Base-by-base conservation (phyloP, 139 green algal genomes). In the Bryopsis sp. region DNA sequence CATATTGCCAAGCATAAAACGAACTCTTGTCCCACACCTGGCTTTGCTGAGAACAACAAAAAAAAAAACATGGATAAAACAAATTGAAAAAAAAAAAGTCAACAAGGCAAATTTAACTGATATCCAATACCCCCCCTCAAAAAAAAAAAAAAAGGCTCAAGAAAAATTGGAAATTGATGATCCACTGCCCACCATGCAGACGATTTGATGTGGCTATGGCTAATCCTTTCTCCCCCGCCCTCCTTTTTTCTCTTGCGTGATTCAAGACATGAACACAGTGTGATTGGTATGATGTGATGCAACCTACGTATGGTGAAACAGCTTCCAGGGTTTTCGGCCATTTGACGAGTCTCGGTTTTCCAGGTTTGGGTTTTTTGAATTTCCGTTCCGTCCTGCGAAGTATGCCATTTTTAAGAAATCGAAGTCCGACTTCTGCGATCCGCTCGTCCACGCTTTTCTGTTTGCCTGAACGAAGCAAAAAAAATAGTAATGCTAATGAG, bases 1-100 rank as follows among this genome's bases (percentile, higher is more conserved):
- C 87, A 63, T 86, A 92, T 2, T 43, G 72, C 82, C 83, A 94
- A 3, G 65, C 66, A 58, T 90, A 94, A 66, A 95, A 93, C 6
- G 64, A 50, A 2, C 77, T 76, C 58, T 89, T 81, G 2, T 74
- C 47, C 74, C 84, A 94, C 0, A 29, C 62, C 69, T 85, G 79
- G 33, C n/a, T n/a, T n/a, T n/a, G n/a, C n/a, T n/a, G n/a, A n/a
- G n/a, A n/a, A n/a, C n/a, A n/a, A n/a, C n/a, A n/a, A n/a, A n/a
- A n/a, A n/a, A n/a, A n/a, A n/a, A n/a, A n/a, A n/a, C n/a, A n/a
- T n/a, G n/a, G n/a, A n/a, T n/a, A n/a, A n/a, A n/a, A n/a, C n/a
- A n/a, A n/a, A n/a, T n/a, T n/a, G n/a, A n/a, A n/a, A n/a, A n/a
- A n/a, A n/a, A n/a, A n/a, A n/a, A n/a, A n/a, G n/a, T n/a, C n/a